Conservation (phyloP, 768 basidiomycete species). For the Rhodosporidiobolus sp. region DNA sequence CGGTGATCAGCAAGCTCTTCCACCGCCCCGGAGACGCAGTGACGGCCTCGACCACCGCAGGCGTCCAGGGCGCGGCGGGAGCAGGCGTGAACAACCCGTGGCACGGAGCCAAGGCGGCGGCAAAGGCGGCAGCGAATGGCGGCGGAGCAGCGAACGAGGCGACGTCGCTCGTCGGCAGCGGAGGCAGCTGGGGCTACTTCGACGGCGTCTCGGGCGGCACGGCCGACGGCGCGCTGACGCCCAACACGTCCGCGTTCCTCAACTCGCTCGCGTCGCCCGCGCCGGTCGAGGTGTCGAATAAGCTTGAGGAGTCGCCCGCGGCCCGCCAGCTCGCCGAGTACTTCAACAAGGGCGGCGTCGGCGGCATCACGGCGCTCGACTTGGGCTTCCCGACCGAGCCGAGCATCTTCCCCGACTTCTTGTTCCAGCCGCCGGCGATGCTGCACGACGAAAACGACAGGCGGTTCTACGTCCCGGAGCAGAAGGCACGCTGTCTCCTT, state of each 20-base stretch:
- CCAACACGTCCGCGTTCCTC: neutral
- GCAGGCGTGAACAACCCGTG: neutral
- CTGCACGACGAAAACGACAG: conserved; percentile 1
- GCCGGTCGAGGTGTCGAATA: neutral
- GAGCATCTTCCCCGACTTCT: conserved; percentile 18
- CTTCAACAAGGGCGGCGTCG: conserved; percentile 38
- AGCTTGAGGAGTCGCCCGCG: conserved; percentile 28
- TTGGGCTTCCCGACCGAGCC: conserved; percentile 35
- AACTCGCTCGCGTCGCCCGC: neutral
- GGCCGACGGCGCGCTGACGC: neutral
- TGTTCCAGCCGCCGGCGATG: conserved; percentile 1
- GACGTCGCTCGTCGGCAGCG: neutral
- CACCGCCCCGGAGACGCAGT: neutral
- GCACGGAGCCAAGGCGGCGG: conserved; percentile 15
- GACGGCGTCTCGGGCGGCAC: neutral
- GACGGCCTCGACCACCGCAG: neutral
- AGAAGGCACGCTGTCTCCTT: conserved; percentile 1
- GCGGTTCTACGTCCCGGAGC: conserved; percentile 14
- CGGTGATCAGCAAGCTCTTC: too few species aligned
- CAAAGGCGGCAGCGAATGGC: neutral
- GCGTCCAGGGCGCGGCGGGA: neutral
- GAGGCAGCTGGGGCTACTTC: neutral
- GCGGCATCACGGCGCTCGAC: conserved; percentile 39
- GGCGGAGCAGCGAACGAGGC: neutral
- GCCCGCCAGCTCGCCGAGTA: conserved; percentile 29